Evolutionary conservation across 805 yeast genomes (phyloP), one percentile per base, ranked within the genome.

Genomic region (Candida maesae): DNA sequence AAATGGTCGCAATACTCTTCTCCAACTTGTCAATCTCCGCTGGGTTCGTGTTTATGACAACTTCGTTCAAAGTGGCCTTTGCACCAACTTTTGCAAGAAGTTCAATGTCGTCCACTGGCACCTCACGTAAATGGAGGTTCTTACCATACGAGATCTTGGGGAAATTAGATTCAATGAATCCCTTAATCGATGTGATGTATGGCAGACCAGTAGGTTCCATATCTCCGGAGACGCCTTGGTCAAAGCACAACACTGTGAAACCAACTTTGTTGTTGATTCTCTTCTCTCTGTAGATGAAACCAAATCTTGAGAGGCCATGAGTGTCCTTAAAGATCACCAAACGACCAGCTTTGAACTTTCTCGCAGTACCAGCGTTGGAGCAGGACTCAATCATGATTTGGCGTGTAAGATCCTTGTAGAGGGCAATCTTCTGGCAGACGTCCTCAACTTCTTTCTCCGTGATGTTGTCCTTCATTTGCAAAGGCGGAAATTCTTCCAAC

Each of bases 271-370:
- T 28, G 12, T 40, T 25, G 1, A 38, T 9, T 47, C 25, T 61
- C 48, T 39, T 59, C 54, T 14, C 61, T 55, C 69, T 77, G 28
- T 75, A 66, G 19, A 81, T 62, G 41, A 82, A 71, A 5, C 89
- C 95, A 11, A 75, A 61, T 35, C 66, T 59, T 1, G 71, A 49
- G 1, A 39, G 16, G 4, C 62, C 70, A 6, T 65, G 56, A 5
- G 59, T 58, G 53, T 79, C 81, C 45, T 77, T 70, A 58, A 66
- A 87, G 6, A 81, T 68, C 38, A 85, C 53, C 36, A 84, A 55
- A 45, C 83, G 67, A 3, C 90, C 91, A 2, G 63, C 55, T 39
- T 62, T 67, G 38, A 84, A 60, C 15, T 70, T 61, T 25, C 68
- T 67, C 40, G 75, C 69, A n/a, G 75, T 62, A 3, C 68, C 53